Percentiles rank a stretch among this genome's conserved stretches.
Evolutionary conservation across 1,139 yeast genomes (phyloP).

Genomic region (Blastobotrys aristatus): DNA sequence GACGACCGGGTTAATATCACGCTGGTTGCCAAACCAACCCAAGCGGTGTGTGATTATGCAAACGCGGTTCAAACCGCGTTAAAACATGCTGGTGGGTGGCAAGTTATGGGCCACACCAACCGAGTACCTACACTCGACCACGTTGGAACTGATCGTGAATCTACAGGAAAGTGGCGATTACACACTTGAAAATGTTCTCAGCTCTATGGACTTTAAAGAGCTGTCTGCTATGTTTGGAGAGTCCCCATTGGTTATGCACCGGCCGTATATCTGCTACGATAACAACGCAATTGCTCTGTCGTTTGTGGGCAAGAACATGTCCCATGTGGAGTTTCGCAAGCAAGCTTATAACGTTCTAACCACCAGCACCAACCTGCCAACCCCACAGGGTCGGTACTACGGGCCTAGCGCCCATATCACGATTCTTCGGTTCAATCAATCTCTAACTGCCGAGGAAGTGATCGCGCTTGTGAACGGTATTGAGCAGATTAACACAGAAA

Average conservation of each 20-base stretch:
- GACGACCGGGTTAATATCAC: slow-evolving; percentile 1
- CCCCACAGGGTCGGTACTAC: slow-evolving; percentile 1
- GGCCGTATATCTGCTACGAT: slow-evolving; percentile 5
- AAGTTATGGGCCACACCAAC: background rate
- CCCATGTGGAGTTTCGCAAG: background rate
- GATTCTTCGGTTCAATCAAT: slow-evolving; percentile 1
- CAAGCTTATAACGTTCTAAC: background rate
- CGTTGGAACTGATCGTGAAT: background rate
- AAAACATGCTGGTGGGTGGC: background rate
- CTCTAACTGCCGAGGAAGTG: background rate
- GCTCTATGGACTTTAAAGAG: background rate
- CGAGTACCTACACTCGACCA: background rate
- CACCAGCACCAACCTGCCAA: background rate
- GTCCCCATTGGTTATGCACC: background rate
- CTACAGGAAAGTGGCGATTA: background rate
- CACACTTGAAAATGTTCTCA: background rate
- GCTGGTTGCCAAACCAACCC: background rate
- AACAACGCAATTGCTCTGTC: slow-evolving; percentile 5
- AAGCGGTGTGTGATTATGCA: background rate
- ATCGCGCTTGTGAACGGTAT: background rate
- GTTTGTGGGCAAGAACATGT: background rate
- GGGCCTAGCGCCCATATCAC: slow-evolving; percentile 10
- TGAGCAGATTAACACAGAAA: background rate
- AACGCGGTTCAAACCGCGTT: no score
- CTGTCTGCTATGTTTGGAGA: background rate